phyloP scores from a whole-genome alignment of 2,329 filamentous ascomycete genomes.

The Neonectria faginata region DNA sequence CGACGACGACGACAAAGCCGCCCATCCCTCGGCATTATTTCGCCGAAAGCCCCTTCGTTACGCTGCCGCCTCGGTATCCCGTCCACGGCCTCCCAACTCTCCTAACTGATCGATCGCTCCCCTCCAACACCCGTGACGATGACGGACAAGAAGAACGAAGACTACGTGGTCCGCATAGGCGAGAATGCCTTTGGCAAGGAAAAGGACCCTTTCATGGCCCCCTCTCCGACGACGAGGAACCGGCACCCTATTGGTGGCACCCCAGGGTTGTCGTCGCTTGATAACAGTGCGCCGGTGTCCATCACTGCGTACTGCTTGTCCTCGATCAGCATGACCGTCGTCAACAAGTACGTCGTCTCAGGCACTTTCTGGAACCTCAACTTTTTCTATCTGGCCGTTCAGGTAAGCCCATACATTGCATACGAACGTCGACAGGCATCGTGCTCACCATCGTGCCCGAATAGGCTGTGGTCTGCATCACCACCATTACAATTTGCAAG shows the following conservation, averaged over 20 bases:
- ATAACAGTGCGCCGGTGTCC: constrained; percentile 82
- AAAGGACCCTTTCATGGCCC: constrained; percentile 63
- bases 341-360: constrained; percentile 98
- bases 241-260: constrained; percentile 30
- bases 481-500: constrained; percentile 86
- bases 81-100: constrained; percentile 20
- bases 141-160: constrained; percentile 91
- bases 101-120: constrained; percentile 46
- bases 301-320: constrained; percentile 92
- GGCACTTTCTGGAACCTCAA: constrained; percentile 94
- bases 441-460: constrained; percentile 21
- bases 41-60: background rate
- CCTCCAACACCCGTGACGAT: constrained; percentile 59
- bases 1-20: background rate
- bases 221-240: constrained; percentile 32
- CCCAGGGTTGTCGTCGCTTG: constrained; percentile 56
- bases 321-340: constrained; percentile 99
- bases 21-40: background rate
- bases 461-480: constrained; percentile 89
- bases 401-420: constrained; percentile 69
- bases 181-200: constrained; percentile 66
- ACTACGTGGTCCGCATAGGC: constrained; percentile 78
- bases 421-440: background rate
- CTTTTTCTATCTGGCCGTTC: constrained; percentile 92
- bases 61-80: constrained; percentile 11